These are phyloP conservation scores for Candida corydali DNA, from an alignment of 805 yeast species.

Conservation along the genomic window DNA sequence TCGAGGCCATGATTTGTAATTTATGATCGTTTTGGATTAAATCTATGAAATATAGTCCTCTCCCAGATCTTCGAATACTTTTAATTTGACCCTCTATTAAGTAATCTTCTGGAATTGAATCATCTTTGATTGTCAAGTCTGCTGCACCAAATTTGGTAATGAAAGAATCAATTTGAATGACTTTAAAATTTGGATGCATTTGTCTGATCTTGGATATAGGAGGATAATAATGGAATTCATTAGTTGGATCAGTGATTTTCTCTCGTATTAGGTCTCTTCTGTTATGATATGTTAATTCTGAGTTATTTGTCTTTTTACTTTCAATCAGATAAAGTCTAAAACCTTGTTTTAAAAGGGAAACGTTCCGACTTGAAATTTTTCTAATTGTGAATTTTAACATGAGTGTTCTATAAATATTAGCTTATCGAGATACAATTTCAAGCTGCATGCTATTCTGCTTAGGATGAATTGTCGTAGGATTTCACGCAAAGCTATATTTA, in stretches of 20 bases:
- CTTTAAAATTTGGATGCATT: not conserved
- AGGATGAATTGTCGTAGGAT: too few species aligned
- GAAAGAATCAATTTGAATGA: slow-evolving; percentile 3
- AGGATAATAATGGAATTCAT: not conserved
- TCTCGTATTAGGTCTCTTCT: not conserved
- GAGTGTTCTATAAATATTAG: too few species aligned
- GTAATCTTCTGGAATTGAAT: slow-evolving; percentile 5
- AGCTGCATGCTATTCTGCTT: too few species aligned
- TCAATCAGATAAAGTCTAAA: too few species aligned
- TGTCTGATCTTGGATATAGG: not conserved
- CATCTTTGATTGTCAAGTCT: slow-evolving; percentile 9
- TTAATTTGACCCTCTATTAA: slow-evolving; percentile 52
- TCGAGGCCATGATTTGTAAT: slow-evolving; percentile 62
- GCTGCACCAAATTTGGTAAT: too few species aligned
- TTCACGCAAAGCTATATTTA: too few species aligned
- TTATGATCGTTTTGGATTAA: slow-evolving; percentile 53
- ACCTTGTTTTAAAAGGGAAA: not conserved
- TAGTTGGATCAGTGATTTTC: not conserved
- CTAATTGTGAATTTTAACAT: too few species aligned
- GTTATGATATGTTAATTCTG: slow-evolving; percentile 1
- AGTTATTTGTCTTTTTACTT: not conserved
- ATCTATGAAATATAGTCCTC: slow-evolving; percentile 67
- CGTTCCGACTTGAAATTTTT: not conserved
- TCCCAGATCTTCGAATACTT: slow-evolving; percentile 61
- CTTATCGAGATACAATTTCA: too few species aligned